These are phyloP conservation scores for Excoecaria cochinchinensis DNA, from an alignment of 345 rosid species.

Conservation along the genomic window DNA sequence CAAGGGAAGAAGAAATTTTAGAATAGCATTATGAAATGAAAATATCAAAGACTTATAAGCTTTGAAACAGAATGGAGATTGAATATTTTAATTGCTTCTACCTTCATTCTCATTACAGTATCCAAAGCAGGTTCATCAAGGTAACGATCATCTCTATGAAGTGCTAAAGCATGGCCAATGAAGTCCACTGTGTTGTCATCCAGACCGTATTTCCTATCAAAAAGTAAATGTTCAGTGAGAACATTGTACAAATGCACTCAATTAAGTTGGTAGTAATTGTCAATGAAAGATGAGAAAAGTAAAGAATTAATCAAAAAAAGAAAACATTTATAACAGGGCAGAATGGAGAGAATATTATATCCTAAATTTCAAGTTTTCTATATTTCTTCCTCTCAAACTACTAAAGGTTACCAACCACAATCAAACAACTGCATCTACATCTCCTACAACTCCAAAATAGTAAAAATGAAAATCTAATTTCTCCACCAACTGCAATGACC, in stretches of 20 bases:
- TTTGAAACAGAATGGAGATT: neutral
- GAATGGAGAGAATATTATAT: neutral
- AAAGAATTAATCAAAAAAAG: neutral
- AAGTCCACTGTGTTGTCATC: conserved; percentile 84
- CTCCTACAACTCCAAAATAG: neutral
- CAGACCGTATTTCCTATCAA: conserved; percentile 81
- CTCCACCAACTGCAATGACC: neutral
- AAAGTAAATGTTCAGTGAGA: conserved; percentile 11
- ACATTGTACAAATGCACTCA: neutral
- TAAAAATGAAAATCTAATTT: neutral
- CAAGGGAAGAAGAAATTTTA: conserved; percentile 18
- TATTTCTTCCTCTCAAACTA: neutral
- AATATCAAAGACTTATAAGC: conserved; percentile 3
- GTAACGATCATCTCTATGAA: conserved; percentile 82
- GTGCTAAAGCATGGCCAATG: conserved; percentile 96
- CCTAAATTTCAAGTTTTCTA: neutral
- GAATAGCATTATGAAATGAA: neutral
- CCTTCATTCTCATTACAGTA: conserved; percentile 97
- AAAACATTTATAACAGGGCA: neutral
- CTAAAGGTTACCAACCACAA: neutral
- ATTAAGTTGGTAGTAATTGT: neutral
- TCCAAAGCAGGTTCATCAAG: conserved; percentile 88
- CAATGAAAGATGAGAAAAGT: neutral
- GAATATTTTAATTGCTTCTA: conserved; percentile 21
- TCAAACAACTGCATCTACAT: neutral